phyloP scores from a whole-genome alignment of 2,329 filamentous ascomycete species.

The Colletotrichum cuscutae region DNA sequence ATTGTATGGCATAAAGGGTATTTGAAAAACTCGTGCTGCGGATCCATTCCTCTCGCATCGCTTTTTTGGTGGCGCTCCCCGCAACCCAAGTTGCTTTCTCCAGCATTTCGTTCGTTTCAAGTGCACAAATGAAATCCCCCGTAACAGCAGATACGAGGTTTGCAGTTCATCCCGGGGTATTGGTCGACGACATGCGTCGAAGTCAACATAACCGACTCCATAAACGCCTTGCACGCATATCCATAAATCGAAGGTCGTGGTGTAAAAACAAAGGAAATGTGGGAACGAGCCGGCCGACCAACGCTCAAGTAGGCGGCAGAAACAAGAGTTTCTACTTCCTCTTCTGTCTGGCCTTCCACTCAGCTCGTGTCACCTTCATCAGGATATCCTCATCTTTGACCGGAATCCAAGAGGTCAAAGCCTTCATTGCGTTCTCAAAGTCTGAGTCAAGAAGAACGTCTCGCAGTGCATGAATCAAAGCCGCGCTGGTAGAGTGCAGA shows the following conservation, averaged over 20 bases:
- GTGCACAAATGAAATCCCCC: constrained; percentile 12
- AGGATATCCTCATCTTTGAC: constrained; percentile 93
- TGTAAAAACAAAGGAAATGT: neutral
- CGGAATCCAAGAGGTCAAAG: constrained; percentile 91
- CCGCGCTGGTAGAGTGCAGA: constrained; percentile 88
- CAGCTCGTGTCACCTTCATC: constrained; percentile 88
- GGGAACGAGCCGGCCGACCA: neutral
- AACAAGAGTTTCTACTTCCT: constrained; percentile 48
- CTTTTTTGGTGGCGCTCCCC: neutral
- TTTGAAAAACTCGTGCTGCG: constrained; percentile 19
- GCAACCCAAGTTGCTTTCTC: neutral
- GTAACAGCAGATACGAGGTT: neutral
- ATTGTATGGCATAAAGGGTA: constrained; percentile 15
- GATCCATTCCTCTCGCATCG: neutral
- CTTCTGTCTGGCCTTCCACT: constrained; percentile 77
- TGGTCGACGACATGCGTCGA: constrained; percentile 18
- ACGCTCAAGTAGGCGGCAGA: constrained; percentile 4
- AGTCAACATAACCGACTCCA: constrained; percentile 18
- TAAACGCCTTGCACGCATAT: constrained; percentile 24
- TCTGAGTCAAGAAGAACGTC: constrained; percentile 92
- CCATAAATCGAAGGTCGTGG: constrained; percentile 4
- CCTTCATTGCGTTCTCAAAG: constrained; percentile 98
- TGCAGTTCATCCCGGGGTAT: constrained; percentile 19
- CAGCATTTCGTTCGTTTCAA: neutral
- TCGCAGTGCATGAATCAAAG: constrained; percentile 88